phyloP scores from a whole-genome alignment of 2,329 filamentous ascomycete genomes.

The Venturia carpophila region DNA sequence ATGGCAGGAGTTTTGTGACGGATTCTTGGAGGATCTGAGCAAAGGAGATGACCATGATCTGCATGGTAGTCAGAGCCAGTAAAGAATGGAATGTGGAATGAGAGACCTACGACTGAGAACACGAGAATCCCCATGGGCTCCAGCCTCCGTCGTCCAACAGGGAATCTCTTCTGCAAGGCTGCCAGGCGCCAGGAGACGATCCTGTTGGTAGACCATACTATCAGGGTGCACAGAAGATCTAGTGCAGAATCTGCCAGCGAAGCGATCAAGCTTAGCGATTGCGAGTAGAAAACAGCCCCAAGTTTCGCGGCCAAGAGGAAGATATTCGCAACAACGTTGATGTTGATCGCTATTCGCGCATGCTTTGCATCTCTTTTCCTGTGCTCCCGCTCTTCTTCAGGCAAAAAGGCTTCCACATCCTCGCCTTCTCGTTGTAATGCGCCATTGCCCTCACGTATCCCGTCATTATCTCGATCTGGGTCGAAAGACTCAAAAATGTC shows the following conservation, averaged over 20 bases:
- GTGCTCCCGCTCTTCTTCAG: slow-evolving; percentile 45
- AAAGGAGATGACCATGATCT: slow-evolving; percentile 81
- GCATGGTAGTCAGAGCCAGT: slow-evolving; percentile 24
- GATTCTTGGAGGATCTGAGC: slow-evolving; percentile 60
- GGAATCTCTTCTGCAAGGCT: slow-evolving; percentile 47
- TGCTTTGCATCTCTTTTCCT: slow-evolving; percentile 40
- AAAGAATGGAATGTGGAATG: background rate
- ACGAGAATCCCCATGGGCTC: slow-evolving; percentile 75
- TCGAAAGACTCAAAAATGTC: slow-evolving; percentile 55
- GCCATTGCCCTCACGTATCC: slow-evolving; percentile 42
- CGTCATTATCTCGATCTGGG: slow-evolving; percentile 51
- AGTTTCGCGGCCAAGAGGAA: slow-evolving; percentile 50
- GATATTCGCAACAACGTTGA: slow-evolving; percentile 55
- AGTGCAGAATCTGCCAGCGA: slow-evolving; percentile 55
- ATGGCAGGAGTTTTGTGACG: slow-evolving; percentile 48
- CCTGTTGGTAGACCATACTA: slow-evolving; percentile 53
- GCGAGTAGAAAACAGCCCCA: slow-evolving; percentile 47
- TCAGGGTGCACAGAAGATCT: slow-evolving; percentile 53
- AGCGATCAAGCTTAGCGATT: slow-evolving; percentile 46
- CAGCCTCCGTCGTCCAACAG: slow-evolving; percentile 64
- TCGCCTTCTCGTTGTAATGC: slow-evolving; percentile 43
- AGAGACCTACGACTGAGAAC: slow-evolving; percentile 55
- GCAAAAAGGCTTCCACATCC: slow-evolving; percentile 48
- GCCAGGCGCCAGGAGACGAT: slow-evolving; percentile 51
- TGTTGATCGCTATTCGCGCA: slow-evolving; percentile 51